A percentile compares a stretch with the other conserved stretches of the same genome.
phyloP scores from a whole-genome alignment of 306 rosid species.

The Vicia faba region DNA sequence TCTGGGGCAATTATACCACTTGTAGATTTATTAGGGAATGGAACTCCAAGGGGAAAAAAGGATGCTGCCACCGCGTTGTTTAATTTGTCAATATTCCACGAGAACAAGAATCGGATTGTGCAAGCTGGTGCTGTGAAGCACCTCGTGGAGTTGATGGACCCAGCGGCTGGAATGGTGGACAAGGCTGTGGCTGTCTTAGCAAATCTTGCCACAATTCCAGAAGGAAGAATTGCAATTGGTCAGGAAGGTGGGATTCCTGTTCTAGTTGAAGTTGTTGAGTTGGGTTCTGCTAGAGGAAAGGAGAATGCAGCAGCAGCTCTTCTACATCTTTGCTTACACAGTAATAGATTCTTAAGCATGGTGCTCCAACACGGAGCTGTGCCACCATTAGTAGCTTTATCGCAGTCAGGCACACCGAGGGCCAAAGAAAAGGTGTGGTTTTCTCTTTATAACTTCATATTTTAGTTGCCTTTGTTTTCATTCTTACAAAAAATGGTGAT shows the following conservation, averaged over 20 bases:
- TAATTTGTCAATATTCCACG: conserved; percentile 83
- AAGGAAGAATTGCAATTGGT: conserved; percentile 85
- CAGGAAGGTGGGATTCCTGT: conserved; percentile 81
- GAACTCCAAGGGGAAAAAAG: conserved; percentile 95
- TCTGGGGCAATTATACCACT: conserved; percentile 88
- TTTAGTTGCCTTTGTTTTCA: conserved; percentile 18
- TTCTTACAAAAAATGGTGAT: conserved; percentile 5
- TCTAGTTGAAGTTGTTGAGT: conserved; percentile 93
- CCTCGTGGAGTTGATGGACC: conserved; percentile 97
- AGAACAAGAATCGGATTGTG: conserved; percentile 86
- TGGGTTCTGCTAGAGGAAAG: conserved; percentile 96
- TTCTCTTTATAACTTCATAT: conserved; percentile 23
- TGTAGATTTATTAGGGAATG: conserved; percentile 87
- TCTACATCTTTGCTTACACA: conserved; percentile 71
- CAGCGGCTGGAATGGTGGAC: conserved; percentile 97
- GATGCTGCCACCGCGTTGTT: conserved; percentile 98
- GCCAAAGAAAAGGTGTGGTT: conserved; percentile 87
- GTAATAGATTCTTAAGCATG: conserved; percentile 54
- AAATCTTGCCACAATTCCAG: conserved; percentile 85
- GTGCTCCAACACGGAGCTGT: conserved; percentile 96
- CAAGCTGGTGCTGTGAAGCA: conserved; percentile 92
- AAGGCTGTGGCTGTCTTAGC: conserved; percentile 97
- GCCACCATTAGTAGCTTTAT: conserved; percentile 88
- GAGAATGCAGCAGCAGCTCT: conserved; percentile 98
- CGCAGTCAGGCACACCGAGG: conserved; percentile 94